phyloP scores from a whole-genome alignment of 768 basidiomycete species.

The Phylloporus scabripes region DNA sequence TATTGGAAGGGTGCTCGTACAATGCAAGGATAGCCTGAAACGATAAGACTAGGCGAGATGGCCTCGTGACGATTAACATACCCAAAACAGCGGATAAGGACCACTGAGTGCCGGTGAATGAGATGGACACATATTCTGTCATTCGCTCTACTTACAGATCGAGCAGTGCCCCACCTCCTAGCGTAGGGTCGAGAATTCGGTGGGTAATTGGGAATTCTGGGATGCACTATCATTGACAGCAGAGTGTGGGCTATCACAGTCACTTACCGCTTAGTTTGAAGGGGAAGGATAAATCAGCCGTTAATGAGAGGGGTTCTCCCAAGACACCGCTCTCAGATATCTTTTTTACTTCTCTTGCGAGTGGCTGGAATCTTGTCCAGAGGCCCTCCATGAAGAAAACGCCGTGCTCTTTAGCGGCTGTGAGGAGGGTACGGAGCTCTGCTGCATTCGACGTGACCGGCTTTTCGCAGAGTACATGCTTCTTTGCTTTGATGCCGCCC shows the following conservation, averaged over 20 bases:
- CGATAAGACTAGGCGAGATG: slow-evolving; percentile 8
- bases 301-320: slow-evolving; percentile 59
- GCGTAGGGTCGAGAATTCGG: slow-evolving; percentile 69
- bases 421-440: slow-evolving; percentile 68
- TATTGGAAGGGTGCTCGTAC: slow-evolving; percentile 77
- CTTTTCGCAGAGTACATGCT: slow-evolving; percentile 88
- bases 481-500: slow-evolving; percentile 71
- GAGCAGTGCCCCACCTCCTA: slow-evolving; percentile 80
- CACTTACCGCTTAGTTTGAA: slow-evolving; percentile 56
- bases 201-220: slow-evolving; percentile 63
- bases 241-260: not conserved
- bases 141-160: slow-evolving; percentile 56
- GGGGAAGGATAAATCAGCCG: slow-evolving; percentile 73
- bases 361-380: slow-evolving; percentile 82
- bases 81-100: slow-evolving; percentile 81
- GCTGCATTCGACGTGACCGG: slow-evolving; percentile 74
- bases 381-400: slow-evolving; percentile 92
- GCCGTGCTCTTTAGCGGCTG: slow-evolving; percentile 67
- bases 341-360: slow-evolving; percentile 57
- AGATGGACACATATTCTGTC: not conserved
- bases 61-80: slow-evolving; percentile 24
- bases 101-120: slow-evolving; percentile 42
- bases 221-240: not conserved
- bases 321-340: slow-evolving; percentile 58
- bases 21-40: slow-evolving; percentile 66